Conservation (phyloP, 805 yeast species). For the Kuraishia cidri region DNA sequence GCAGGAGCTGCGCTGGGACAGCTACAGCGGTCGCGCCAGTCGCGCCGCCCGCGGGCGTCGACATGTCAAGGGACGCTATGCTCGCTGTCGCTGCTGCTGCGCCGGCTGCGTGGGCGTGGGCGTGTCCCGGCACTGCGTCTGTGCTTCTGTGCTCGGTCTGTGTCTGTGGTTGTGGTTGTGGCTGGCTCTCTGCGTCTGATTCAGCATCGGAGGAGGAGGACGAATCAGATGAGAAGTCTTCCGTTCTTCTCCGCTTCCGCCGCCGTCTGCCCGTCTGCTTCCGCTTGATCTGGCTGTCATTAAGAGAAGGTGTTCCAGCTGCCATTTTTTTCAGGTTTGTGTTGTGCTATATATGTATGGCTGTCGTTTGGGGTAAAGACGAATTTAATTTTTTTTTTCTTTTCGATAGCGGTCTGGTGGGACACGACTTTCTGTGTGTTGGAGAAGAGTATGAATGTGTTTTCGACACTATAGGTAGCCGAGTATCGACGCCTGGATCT, state of each 20-base stretch:
- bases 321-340: not conserved
- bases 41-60: not conserved
- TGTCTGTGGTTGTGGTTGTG: conserved; percentile 12
- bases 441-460: no score
- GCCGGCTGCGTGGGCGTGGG: not conserved
- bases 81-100: not conserved
- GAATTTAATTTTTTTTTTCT: no score
- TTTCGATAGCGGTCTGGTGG: no score
- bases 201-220: conserved; percentile 34
- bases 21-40: conserved; percentile 9
- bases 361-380: no score
- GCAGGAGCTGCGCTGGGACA: conserved; percentile 5
- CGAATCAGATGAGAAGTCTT: conserved; percentile 52
- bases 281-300: conserved; percentile 1
- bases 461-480: no score
- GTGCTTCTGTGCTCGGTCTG: conserved; percentile 5
- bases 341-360: not conserved
- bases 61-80: not conserved
- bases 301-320: not conserved
- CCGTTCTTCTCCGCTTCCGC: conserved; percentile 78
- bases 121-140: no score
- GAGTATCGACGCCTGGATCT: no score
- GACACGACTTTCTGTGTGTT: no score
- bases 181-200: conserved; percentile 13
- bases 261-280: conserved; percentile 33